phyloP scores from a whole-genome alignment of 208 protist genomes.

The Naegleria gruberi region DNA sequence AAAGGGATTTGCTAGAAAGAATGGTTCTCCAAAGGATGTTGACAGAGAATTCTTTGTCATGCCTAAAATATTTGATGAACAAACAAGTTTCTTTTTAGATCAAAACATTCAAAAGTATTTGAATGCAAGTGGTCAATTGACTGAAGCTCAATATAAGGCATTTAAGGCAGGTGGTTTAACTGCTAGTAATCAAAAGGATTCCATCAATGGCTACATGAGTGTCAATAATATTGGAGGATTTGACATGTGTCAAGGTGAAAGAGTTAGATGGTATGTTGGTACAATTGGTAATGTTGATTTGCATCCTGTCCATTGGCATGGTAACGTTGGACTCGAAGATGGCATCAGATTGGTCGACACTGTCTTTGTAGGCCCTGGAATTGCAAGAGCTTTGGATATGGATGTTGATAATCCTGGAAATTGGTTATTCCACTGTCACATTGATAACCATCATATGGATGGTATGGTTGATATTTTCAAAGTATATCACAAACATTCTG shows the following conservation, averaged over 20 bases:
- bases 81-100: neutral
- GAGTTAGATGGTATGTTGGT: neutral
- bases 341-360: neutral
- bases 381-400: neutral
- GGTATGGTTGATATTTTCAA: no score
- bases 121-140: neutral
- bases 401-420: no score
- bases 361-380: neutral
- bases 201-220: neutral
- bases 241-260: neutral
- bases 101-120: neutral
- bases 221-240: neutral
- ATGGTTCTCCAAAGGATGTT: neutral
- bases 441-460: no score
- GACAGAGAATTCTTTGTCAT: neutral
- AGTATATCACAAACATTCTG: no score
- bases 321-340: neutral
- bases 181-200: neutral
- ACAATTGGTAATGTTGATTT: neutral
- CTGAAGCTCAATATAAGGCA: neutral
- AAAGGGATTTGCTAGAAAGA: neutral
- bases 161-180: no score
- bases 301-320: neutral
- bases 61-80: neutral
- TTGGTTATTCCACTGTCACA: no score